Base-by-base conservation (phyloP, 2,329 filamentous ascomycete genomes). In the Fusarium secorum region DNA sequence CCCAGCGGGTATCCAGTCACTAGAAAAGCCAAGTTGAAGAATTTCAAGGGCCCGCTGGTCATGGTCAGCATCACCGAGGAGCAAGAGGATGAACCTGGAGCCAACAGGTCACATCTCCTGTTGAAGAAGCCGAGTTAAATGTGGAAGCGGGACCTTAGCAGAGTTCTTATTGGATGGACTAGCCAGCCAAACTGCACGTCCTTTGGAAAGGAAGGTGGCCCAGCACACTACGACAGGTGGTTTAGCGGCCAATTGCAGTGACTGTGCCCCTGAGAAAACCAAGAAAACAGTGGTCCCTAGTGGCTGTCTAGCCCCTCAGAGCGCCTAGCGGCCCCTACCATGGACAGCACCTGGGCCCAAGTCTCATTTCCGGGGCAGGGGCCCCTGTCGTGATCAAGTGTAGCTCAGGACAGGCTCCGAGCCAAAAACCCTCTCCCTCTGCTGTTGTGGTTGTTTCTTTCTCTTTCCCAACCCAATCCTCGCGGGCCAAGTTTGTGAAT, bases 401-500 rank as follows among this genome's bases (percentile, higher is more conserved):
- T 58, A 45, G 51, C 55, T 54, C 60, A 26, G 56, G 56, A 38
- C 55, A 52, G 44, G 33, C 44, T 68, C 66, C 66, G 63, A 71
- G 63, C 64, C 66, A 58, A 71, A 70, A 72, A 56, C 39, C 44
- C 55, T 58, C 39, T 54, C 65, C 64, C 61, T 68, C 60, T 65
- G 48, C 68, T 66, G 52, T 54, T 36, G 22, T 38, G 24, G 48
- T 52, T 26, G 64, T 63, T 69, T 69, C 58, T 53, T 72, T 65
- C 65, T 60, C 62, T 73, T 60, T 57, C 70, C 66, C 70, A 71
- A 73, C 65, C 70, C 71, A 74, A 76, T 73, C 64, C 74, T 66
- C 70, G 61, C 70, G 73, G 73, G 71, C 71, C 65, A 71, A 65
- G 60, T 72, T 76, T 70, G 72, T 74, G 74, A 76, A 67, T 67